Evolutionary conservation across 2,329 filamentous ascomycete species (phyloP), one percentile per base, ranked within the genome.

Genomic region (Aspergillus pseudoviridinutans): DNA sequence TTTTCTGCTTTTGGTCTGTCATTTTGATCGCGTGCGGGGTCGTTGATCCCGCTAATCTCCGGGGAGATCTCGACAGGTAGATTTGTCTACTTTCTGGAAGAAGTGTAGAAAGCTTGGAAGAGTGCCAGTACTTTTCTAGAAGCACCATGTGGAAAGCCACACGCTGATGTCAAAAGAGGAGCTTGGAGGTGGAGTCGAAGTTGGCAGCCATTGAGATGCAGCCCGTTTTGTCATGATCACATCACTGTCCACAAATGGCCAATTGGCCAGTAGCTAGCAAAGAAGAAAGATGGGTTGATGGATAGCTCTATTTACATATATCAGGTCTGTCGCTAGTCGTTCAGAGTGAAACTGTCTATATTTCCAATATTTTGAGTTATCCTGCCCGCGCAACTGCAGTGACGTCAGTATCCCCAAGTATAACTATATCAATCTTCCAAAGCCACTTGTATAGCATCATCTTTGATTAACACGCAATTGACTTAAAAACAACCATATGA

Each of bases 1-100:
- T 67, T 42, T 66, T 65, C 29, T 68, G 54, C 1, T 10, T 44
- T 12, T 8, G 44, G 44, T 10, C 20, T 17, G 51, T 44, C 49
- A 64, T 53, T 58, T 51, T 55, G 28, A 53, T 44, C 10, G 14
- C 24, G 3, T 14, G 41, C 42, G 28, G 17, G 49, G 27, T 58
- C 14, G n/a, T 12, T 10, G 6, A 24, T 10, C 42, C 20, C 42
- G 22, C 42, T 24, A 24, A 7, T 25, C 41, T 22, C n/a, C 10
- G 22, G 7, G 6, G 10, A 3, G 8, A 44, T 20, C n/a, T 50
- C n/a, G 17, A 17, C 14, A 9, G 49, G 10, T 35, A 2, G 49
- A 50, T 50, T n/a, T 35, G n/a, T 44, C 20, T 44, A 12, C 3
- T 44, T n/a, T 10, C 22, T 25, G 20, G 50, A 4, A 24, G 9